These are phyloP conservation scores for Stellera chamaejasme DNA, from an alignment of 345 rosid species.

Conservation along the genomic window DNA sequence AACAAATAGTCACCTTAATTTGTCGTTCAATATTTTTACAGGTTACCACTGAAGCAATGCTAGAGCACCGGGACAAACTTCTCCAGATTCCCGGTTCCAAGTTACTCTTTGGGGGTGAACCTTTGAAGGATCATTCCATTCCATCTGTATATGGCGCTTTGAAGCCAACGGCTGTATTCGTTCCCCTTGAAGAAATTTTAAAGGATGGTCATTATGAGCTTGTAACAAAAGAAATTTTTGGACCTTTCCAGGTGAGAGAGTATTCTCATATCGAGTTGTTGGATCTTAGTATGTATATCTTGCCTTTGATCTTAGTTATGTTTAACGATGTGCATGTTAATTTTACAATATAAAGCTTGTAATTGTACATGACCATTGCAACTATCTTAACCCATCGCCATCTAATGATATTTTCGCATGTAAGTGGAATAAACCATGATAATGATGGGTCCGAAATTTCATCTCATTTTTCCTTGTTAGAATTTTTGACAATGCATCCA, in stretches of 20 bases:
- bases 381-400: no score
- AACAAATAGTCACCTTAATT: neutral
- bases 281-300: neutral
- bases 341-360: no score
- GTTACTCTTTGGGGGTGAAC: conserved; percentile 84
- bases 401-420: no score
- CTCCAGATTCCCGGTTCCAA: conserved; percentile 78
- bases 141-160: conserved; percentile 86
- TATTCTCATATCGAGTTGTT: neutral
- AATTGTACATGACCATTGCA: no score
- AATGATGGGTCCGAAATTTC: no score
- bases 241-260: conserved; percentile 84
- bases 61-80: conserved; percentile 70
- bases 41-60: conserved; percentile 85
- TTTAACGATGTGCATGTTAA: no score
- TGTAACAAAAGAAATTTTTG: conserved; percentile 84
- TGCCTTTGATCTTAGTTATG: neutral
- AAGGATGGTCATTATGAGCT: conserved; percentile 62
- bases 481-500: no score
- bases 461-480: no score
- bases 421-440: no score
- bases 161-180: conserved; percentile 78
- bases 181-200: conserved; percentile 85
- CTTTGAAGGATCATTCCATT: conserved; percentile 73
- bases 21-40: conserved; percentile 17